Evolutionary conservation across 495 filamentous ascomycete genomes (phyloP), one percentile per base, ranked within the genome.

Genomic region (Polyplosphaeria fusca): DNA sequence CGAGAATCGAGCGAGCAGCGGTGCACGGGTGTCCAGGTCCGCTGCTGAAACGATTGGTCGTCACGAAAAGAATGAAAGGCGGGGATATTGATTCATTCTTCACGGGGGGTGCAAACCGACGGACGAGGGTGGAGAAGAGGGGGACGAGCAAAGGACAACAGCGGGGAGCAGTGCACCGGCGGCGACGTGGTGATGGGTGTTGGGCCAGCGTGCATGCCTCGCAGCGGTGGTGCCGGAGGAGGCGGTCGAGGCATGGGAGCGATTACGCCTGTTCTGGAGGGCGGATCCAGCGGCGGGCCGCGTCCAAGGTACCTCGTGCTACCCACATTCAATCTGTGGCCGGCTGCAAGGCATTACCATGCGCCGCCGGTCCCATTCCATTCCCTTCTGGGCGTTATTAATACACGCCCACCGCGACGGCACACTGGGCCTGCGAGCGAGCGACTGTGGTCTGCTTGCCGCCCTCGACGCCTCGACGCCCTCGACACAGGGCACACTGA

Each of bases 21-120:
- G 52, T 45, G 44, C 52, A 55, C 56, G 47, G 55, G 52, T 56
- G 47, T 55, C 58, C 32, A 52, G 49, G 57, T 55, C 32, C 46
- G 55, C 27, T 28, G 57, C 52, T 65, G 62, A 65, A 65, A 65
- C 62, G 56, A 65, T 65, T 65, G 62, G 62, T 24, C 54, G 62
- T 58, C 57, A 61, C 57, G 57, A 50, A 53, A 41, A 53, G 52
- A 65, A 62, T 62, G 52, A 52, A 47, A 35, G 59, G 52, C 37
- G 58, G 46, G 24, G 45, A 23, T 35, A 45, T 61, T 35, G 14
- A 20, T 40, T 32, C 41, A 49, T 49, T 49, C 57, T 25, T 42
- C 40, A 14, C 12, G 2, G 20, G 22, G 16, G 41, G 27, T 28
- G 16, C 28, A 27, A 18, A 30, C 27, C 1, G 46, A 18, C 18